phyloP scores from a whole-genome alignment of 176 grass and related monocot species.

The Aegilops bicornis region DNA sequence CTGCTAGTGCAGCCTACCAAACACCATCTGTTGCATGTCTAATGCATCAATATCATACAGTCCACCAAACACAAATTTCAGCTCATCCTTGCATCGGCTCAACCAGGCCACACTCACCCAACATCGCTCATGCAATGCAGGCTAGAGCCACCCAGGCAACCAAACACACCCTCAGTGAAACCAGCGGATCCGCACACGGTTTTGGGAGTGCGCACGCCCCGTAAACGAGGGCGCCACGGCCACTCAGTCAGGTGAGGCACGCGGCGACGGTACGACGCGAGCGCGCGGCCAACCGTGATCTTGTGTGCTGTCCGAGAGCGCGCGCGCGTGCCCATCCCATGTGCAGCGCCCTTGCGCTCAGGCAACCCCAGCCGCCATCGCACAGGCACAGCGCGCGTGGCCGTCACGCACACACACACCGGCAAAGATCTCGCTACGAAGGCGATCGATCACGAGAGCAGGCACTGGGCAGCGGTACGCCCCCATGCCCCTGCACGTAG shows the following conservation, averaged over 20 bases:
- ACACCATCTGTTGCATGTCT: no score
- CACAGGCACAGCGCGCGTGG: background rate
- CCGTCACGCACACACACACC: background rate
- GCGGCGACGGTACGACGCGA: background rate
- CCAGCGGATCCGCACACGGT: background rate
- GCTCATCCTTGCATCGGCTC: no score
- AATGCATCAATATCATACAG: no score
- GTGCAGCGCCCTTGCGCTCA: background rate
- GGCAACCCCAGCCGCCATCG: background rate
- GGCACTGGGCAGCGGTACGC: background rate
- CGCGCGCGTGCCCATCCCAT: no score
- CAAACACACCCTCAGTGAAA: background rate
- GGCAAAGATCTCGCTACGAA: background rate
- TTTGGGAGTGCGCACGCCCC: background rate
- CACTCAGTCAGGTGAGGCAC: background rate
- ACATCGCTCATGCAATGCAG: no score
- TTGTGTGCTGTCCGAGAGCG: no score
- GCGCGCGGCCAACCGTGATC: background rate
- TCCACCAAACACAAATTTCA: no score
- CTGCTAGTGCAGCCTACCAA: no score
- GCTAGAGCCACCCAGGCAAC: no score
- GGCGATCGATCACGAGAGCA: background rate
- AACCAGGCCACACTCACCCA: no score
- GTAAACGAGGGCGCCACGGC: background rate
- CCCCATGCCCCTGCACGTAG: slow-evolving; percentile 10